Evolutionary conservation across 306 rosid genomes (phyloP).

Genomic region (Pyrus pyrifolia): DNA sequence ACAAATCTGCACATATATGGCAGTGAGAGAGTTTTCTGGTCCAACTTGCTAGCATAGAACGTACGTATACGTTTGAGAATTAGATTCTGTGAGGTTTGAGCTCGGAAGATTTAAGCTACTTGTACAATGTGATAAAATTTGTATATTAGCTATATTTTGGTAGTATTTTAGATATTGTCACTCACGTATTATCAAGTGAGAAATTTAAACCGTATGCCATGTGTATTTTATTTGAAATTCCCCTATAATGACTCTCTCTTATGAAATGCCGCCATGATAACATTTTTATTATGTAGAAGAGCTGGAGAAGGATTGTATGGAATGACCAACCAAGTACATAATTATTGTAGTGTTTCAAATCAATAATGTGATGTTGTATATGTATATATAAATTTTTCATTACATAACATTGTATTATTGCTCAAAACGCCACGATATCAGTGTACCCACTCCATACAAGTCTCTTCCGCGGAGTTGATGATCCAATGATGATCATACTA

Average conservation of each 20-base stretch:
- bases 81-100: background rate
- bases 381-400: too few species aligned
- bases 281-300: background rate
- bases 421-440: too few species aligned
- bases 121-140: background rate
- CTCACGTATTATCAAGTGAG: too few species aligned
- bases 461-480: background rate
- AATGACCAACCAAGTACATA: too few species aligned
- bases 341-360: too few species aligned
- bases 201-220: too few species aligned
- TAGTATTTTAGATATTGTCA: background rate
- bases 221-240: background rate
- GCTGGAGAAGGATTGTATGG: background rate
- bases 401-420: too few species aligned
- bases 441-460: background rate
- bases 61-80: too few species aligned
- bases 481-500: background rate
- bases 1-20: background rate
- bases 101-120: background rate
- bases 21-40: background rate
- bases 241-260: too few species aligned
- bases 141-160: background rate
- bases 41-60: background rate
- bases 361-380: too few species aligned
- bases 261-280: too few species aligned